phyloP scores from a whole-genome alignment of 306 rosid genomes.

The Leucaena leucocephala region DNA sequence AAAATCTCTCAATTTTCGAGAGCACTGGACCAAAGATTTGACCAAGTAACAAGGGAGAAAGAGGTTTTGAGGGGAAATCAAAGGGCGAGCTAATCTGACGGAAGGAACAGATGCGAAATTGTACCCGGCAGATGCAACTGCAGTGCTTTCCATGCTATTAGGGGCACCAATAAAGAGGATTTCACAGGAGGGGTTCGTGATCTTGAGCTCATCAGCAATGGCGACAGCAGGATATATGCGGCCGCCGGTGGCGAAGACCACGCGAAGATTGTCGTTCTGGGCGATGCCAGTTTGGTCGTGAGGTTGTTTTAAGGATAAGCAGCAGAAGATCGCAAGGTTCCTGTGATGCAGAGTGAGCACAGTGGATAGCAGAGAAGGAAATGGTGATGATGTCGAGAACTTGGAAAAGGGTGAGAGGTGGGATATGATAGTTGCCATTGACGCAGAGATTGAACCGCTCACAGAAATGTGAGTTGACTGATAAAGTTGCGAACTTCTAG shows the following conservation, averaged over 20 bases:
- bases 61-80: slow-evolving; percentile 47
- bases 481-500: not conserved
- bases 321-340: slow-evolving; percentile 39
- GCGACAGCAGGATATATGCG: slow-evolving; percentile 74
- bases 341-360: slow-evolving; percentile 35
- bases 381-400: slow-evolving; percentile 16
- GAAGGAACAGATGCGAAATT: slow-evolving; percentile 54
- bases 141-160: slow-evolving; percentile 65
- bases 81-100: slow-evolving; percentile 41
- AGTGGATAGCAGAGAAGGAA: slow-evolving; percentile 16
- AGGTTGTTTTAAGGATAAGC: slow-evolving; percentile 43
- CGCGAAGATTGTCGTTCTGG: slow-evolving; percentile 48
- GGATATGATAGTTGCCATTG: slow-evolving; percentile 46
- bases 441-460: slow-evolving; percentile 22
- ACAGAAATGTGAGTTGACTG: slow-evolving; percentile 12
- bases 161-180: slow-evolving; percentile 71
- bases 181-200: slow-evolving; percentile 44
- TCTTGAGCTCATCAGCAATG: slow-evolving; percentile 73
- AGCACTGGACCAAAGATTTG: slow-evolving; percentile 52
- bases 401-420: slow-evolving; percentile 30
- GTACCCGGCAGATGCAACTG: slow-evolving; percentile 57
- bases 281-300: slow-evolving; percentile 32
- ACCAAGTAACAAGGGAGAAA: slow-evolving; percentile 51
- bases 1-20: slow-evolving; percentile 43
- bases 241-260: slow-evolving; percentile 74